phyloP scores from a whole-genome alignment of 176 grass and related monocot species.

The Carex littledalei region DNA sequence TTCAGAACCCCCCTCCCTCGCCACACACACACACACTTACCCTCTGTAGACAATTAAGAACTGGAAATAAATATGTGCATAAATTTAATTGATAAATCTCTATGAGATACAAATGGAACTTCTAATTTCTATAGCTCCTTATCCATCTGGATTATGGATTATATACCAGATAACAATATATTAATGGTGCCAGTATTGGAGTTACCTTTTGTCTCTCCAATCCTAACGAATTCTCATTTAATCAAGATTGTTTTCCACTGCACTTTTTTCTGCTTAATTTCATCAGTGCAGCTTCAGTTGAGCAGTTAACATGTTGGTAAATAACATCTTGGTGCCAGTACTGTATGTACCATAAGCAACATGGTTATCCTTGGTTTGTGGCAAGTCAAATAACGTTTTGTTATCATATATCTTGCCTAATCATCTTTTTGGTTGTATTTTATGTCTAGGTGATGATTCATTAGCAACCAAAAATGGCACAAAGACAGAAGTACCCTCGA shows the following conservation, averaged over 20 bases:
- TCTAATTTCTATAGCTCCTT: not conserved
- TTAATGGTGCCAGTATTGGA: not conserved
- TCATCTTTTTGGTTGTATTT: constrained; percentile 8
- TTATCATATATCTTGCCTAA: not conserved
- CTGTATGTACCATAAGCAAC: not conserved
- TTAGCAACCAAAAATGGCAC: constrained; percentile 42
- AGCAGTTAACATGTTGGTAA: not conserved
- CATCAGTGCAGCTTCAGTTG: not conserved
- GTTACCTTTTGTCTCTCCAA: not conserved
- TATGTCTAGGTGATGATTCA: constrained; percentile 60
- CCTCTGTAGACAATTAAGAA: not conserved
- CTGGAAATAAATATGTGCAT: not conserved
- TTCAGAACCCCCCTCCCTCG: too few species aligned
- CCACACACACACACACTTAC: too few species aligned
- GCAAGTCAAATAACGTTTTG: not conserved
- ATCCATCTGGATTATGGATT: not conserved
- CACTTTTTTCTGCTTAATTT: not conserved
- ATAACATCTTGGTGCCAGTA: not conserved
- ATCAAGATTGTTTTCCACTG: not conserved
- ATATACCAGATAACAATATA: not conserved
- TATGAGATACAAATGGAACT: not conserved
- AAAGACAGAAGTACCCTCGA: constrained; percentile 32
- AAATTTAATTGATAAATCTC: not conserved
- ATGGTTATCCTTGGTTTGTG: not conserved
- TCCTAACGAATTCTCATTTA: not conserved